A percentile compares a stretch with the other conserved stretches of the same genome.
Conservation (phyloP, 2,329 filamentous ascomycete species). For the Chaetomium olivaceum region DNA sequence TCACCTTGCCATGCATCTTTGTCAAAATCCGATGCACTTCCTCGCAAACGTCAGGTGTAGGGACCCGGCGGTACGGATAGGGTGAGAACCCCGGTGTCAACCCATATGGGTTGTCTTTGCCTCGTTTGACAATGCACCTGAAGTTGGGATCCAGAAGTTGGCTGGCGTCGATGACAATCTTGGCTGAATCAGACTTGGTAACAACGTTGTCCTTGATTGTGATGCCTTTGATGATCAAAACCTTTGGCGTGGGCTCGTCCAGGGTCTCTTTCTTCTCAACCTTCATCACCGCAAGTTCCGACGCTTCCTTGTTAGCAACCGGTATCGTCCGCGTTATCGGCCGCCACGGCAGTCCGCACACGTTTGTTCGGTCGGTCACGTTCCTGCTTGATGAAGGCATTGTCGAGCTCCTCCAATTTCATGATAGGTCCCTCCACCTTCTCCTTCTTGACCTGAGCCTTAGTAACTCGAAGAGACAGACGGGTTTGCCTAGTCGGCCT, state of each 20-base stretch:
- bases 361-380: conserved; percentile 7
- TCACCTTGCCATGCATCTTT: conserved; percentile 63
- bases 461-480: conserved; percentile 9
- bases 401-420: conserved; percentile 5
- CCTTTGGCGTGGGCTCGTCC: conserved; percentile 7
- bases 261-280: background rate
- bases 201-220: conserved; percentile 11
- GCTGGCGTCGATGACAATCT: conserved; percentile 23
- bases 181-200: conserved; percentile 5
- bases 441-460: background rate
- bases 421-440: too few species aligned
- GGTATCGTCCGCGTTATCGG: background rate
- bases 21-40: conserved; percentile 67
- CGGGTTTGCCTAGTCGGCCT: conserved; percentile 7
- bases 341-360: background rate
- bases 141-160: conserved; percentile 29
- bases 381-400: conserved; percentile 1
- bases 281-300: background rate
- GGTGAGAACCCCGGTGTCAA: conserved; percentile 60
- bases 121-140: conserved; percentile 26
- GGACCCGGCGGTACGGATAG: conserved; percentile 66
- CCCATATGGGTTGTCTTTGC: conserved; percentile 49
- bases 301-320: background rate
- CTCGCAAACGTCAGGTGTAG: conserved; percentile 68
- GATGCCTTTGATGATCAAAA: conserved; percentile 22